These are phyloP conservation scores for Gossypium turneri DNA, from an alignment of 345 rosid genomes.

Conservation along the genomic window DNA sequence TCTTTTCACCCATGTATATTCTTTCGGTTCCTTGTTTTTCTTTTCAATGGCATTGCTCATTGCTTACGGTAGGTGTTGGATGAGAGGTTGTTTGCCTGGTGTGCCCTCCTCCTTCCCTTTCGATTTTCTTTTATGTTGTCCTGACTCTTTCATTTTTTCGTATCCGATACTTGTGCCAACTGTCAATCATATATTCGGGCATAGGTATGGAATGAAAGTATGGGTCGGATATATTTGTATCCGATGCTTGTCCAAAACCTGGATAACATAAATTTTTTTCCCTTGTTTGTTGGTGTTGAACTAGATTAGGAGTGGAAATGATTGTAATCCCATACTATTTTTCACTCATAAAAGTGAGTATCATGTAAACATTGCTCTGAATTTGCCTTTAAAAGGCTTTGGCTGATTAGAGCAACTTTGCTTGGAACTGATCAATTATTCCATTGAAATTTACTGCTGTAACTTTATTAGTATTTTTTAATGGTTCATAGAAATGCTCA, in stretches of 20 bases:
- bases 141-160: not conserved
- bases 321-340: constrained; percentile 14
- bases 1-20: constrained; percentile 9
- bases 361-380: constrained; percentile 6
- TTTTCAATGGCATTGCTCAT: not conserved
- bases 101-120: constrained; percentile 69
- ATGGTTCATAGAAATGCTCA: not conserved
- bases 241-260: not conserved
- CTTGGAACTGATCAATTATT: not conserved
- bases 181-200: not conserved
- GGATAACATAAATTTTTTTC: not conserved
- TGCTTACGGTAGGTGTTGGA: constrained; percentile 44
- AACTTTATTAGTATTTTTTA: not conserved
- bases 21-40: not conserved
- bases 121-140: not conserved
- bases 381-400: not conserved
- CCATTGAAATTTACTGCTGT: not conserved
- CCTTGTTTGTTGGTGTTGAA: not conserved
- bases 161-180: not conserved
- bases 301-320: constrained; percentile 23
- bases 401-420: constrained; percentile 3
- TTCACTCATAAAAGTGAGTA: not conserved
- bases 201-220: not conserved
- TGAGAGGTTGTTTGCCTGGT: constrained; percentile 66
- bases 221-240: not conserved